Evolutionary conservation across 2,329 filamentous ascomycete genomes (phyloP), one percentile per base, ranked within the genome.

Genomic region (Akanthomyces dipterigenus): DNA sequence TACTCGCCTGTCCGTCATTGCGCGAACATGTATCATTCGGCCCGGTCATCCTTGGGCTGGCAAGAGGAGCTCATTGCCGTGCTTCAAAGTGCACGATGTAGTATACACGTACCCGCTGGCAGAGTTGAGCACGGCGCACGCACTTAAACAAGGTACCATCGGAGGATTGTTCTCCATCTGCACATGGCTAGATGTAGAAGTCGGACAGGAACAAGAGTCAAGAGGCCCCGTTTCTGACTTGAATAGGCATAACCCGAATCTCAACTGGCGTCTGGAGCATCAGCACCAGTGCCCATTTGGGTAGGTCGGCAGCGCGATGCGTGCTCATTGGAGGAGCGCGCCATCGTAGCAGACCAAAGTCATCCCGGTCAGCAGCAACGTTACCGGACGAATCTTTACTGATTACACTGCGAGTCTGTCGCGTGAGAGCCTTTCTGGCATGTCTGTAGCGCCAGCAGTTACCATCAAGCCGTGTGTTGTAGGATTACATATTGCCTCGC

Each of bases 301-400:
- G 40, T 46, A 46, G 50, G 42, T 53, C 20, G 51, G 76, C 73
- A 64, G 82, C 89, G 2, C 36, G 80, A 78, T 81, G 28, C 40
- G 28, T 61, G 45, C 34, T 26, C 16, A 20, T 20, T 38, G 56
- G 49, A 64, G 16, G 63, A 42, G 36, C 51, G 48, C 20, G 12
- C 49, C 20, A 16, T 38, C 36, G 36, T 38, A 38, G 12, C 14
- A 38, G 12, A 38, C 36, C 14, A 48, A 22, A 48, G 20, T 48
- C 31, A 22, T 28, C 28, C 57, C 48, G 40, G 57, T 60, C 40
- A 60, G 57, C 57, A 60, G 57, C 57, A 54, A 54, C 57, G n/a
- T 60, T 60, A 38, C 49, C 38, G 20, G 26, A 36, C 26, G 22
- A 18, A 50, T 38, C n/a, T 49, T 28, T 55, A n/a, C n/a, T n/a